Evolutionary conservation across 1,139 yeast genomes (phyloP), one percentile per base, ranked within the genome.

Genomic region (Petasospora rhodanensis): DNA sequence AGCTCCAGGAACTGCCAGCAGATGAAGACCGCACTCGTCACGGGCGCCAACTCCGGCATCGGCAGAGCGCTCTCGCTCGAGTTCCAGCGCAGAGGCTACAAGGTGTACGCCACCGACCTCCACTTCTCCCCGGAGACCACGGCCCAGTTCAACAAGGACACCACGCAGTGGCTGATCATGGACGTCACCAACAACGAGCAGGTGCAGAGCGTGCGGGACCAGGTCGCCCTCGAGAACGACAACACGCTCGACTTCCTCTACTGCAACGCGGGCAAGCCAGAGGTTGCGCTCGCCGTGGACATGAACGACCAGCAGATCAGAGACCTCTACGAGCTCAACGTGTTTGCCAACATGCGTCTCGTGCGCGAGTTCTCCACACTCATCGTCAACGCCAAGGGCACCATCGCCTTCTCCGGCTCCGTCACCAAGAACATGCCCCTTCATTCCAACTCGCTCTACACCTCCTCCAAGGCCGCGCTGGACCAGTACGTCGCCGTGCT

Each of bases 41-140:
- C 86, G 2, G 87, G 86, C 2, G 75, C 80, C 20, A 76, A 83
- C 2, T 71, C 81, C 2, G 87, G 86, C 4, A 79, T 79, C 41
- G 86, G 86, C 6, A 66, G 61, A 47, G 71, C 76, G 11, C 59
- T 77, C 5, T 71, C 83, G 10, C 58, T 68, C 28, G 82, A 77
- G 46, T 68, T 78, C 44, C 72, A 76, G 22, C 52, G 55, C 17
- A 56, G 75, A 35, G 81, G 81, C 2, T 74, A 66, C 55, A 61
- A 60, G 36, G 85, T 79, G 3, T 73, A 61, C 46, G 79, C 79
- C 3, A 68, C 74, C 4, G 77, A 76, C 17, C 49, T 11, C 70
- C 76, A 21, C 76, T 85, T 16, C 59, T 80, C 46, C 55, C 75
- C 41, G 22, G 77, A 64, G 27, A 69, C 71, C 2, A 69, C 73